Evolutionary conservation across 352 stramenopile species (phyloP), one percentile per base, ranked within the genome.

Genomic region (Elongisporangium undulatum): DNA sequence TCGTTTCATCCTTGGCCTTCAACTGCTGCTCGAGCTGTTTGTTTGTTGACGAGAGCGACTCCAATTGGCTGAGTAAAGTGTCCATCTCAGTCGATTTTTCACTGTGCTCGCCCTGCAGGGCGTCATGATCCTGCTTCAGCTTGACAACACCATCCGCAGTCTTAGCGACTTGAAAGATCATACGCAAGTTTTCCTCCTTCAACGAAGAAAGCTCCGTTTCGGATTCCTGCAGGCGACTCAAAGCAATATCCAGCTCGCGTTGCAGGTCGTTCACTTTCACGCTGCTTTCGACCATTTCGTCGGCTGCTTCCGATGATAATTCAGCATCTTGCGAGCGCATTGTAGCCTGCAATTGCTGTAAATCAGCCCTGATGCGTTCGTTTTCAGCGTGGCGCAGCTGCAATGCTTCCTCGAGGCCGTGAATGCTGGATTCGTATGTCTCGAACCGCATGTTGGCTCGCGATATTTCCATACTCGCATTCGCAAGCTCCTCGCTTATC

Each of bases 121-220:
- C 61, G 59, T 85, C 72, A 58, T 86, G 74, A 38, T 93, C 71
- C 61, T 87, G 72, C 53, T 89, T 82, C 12, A 89, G 62, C 51
- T 82, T 81, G 9, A 80, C 74, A 10, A 68, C 75, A 26, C 72
- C 62, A 55, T 93, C 83, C 0, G 81, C 71, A 9, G 81, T 83
- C 64, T 88, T 87, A 1, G 81, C 81, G 20, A 91, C 76, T 26
- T 91, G 79, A 57, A 91, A 90, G 15, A 87, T 69, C 81, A 91
- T 89, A 0, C 81, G 77, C 49, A 82, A 60, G 52, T 93, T 93
- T 55, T 93, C 83, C 15, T 75, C 72, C 65, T 89, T 87, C 51
- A 85, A 76, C 2, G 77, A 69, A 26, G 64, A 62, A 59, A 90
- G 74, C 63, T 90, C 77, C 16, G 71, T 59, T 49, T 86, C 67